Conservation (phyloP, 257 asterid species). For the Echium plantagineum region DNA sequence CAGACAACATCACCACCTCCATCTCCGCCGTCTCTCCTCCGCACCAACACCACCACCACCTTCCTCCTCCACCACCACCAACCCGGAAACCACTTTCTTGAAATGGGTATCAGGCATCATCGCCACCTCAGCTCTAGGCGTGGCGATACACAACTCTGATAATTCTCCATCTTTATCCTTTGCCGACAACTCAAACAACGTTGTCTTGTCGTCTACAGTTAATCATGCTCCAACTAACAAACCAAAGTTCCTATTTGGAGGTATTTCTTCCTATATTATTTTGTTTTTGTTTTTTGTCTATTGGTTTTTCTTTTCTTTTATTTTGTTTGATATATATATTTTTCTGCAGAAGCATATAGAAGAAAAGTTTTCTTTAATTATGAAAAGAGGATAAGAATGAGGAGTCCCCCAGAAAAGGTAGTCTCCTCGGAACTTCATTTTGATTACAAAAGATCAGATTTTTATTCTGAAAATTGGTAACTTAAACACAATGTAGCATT, state of each 20-base stretch:
- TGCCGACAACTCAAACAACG: slow-evolving; percentile 22
- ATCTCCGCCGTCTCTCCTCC: neutral
- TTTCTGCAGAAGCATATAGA: slow-evolving; percentile 61
- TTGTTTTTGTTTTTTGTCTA: no score
- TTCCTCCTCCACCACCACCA: neutral
- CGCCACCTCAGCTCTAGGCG: neutral
- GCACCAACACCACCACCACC: neutral
- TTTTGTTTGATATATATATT: neutral
- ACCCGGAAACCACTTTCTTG: neutral
- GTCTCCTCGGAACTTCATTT: no score
- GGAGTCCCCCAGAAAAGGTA: slow-evolving; percentile 98
- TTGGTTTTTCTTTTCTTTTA: neutral
- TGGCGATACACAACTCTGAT: neutral
- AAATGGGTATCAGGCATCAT: neutral
- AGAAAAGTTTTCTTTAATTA: slow-evolving; percentile 73
- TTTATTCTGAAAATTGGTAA: no score
- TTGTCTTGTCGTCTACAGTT: slow-evolving; percentile 13
- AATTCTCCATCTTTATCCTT: slow-evolving; percentile 20
- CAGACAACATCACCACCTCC: neutral
- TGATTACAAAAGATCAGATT: no score
- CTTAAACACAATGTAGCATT: no score
- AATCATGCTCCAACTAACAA: slow-evolving; percentile 6
- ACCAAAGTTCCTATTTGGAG: slow-evolving; percentile 46
- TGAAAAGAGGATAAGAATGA: slow-evolving; percentile 83
- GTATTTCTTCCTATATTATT: slow-evolving; percentile 14